Base-by-base conservation (phyloP, 352 stramenopile genomes). In the Paralagenidium karlingii region DNA sequence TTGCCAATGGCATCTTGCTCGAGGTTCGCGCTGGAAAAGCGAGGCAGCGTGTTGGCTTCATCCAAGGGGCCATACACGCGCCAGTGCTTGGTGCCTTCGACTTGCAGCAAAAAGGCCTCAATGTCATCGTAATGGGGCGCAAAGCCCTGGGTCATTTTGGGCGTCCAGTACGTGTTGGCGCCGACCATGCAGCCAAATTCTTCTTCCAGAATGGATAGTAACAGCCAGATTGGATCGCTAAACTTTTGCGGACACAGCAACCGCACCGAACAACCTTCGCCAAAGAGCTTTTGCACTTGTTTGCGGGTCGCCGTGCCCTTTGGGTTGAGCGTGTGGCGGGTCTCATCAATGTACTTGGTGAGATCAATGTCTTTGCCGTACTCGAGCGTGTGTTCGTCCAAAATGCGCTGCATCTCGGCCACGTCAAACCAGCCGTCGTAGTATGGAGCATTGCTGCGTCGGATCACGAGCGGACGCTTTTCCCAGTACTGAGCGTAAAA, bases 61-160 rank as follows among this genome's bases (percentile, higher is more conserved):
- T 63, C 58, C 32, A 82, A 40, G 8, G 73, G 74, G 28, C 65
- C 38, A 45, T 95, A 95, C 27, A 95, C 67, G 41, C 91, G 94
- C 90, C 92, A 98, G 48, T 87, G 63, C 54, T 97, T 98, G 15
- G 51, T 79, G 26, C 91, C 94, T 66, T 97, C 85, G 3, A 63
- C 50, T 52, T 98, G 92, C 20, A 98, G 47, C 47, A 97, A 66
- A 53, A 98, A 98, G 0, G 89, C 91, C 53, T 98, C 91, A 49
- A 98, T 96, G 49, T 98, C 90, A 44, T 98, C 94, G 42, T 96
- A 98, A 60, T 98, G 94, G 4, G 94, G 91, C n/a, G 91, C 90
- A 67, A 98, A 98, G 10, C 94, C 94, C 64, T 97, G 91, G 10
- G 85, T 95, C 32, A 68, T 67, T 26, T 80, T 60, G 10, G 90